Evolutionary conservation across 2,329 filamentous ascomycete species (phyloP).

Genomic region (Aspergillus brunneoviolaceus): DNA sequence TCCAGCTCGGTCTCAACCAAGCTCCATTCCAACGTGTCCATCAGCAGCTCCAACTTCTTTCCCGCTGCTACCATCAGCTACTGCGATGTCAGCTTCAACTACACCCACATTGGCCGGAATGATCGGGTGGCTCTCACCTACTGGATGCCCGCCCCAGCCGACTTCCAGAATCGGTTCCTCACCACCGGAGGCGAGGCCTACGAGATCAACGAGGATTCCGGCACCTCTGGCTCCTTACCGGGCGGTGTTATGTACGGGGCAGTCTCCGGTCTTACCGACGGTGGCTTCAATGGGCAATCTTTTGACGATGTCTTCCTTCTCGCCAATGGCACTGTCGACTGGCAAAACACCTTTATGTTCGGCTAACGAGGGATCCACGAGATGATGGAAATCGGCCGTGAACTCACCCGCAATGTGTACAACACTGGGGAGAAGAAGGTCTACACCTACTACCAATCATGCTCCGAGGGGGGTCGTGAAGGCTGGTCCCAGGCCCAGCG

Average conservation of each 20-base stretch:
- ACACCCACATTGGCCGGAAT: slow-evolving; percentile 43
- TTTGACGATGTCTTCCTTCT: slow-evolving; percentile 30
- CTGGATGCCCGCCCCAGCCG: slow-evolving; percentile 37
- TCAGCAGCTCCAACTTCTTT: slow-evolving; percentile 21
- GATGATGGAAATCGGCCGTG: no score
- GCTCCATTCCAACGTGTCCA: slow-evolving; percentile 38
- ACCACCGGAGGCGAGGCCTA: slow-evolving; percentile 38
- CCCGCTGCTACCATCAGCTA: slow-evolving; percentile 20
- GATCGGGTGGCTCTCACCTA: slow-evolving; percentile 39
- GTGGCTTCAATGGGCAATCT: slow-evolving; percentile 42
- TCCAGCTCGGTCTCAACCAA: slow-evolving; percentile 44
- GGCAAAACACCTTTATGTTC: slow-evolving; percentile 35
- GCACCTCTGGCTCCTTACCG: slow-evolving; percentile 19
- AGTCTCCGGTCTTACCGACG: slow-evolving; percentile 43
- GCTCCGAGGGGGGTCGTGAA: no score
- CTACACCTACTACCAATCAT: no score
- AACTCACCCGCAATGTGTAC: no score
- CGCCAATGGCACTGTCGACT: slow-evolving; percentile 49
- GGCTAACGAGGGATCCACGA: slow-evolving; percentile 6
- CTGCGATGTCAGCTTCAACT: slow-evolving; percentile 47
- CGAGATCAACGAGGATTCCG: not conserved
- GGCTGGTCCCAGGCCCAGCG: no score
- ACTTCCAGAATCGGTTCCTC: slow-evolving; percentile 48
- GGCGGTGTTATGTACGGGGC: slow-evolving; percentile 46
- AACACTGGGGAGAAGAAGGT: no score